Evolutionary conservation across 75 land plant genomes (phyloP).

Genomic region (Ceratopteris richardii): DNA sequence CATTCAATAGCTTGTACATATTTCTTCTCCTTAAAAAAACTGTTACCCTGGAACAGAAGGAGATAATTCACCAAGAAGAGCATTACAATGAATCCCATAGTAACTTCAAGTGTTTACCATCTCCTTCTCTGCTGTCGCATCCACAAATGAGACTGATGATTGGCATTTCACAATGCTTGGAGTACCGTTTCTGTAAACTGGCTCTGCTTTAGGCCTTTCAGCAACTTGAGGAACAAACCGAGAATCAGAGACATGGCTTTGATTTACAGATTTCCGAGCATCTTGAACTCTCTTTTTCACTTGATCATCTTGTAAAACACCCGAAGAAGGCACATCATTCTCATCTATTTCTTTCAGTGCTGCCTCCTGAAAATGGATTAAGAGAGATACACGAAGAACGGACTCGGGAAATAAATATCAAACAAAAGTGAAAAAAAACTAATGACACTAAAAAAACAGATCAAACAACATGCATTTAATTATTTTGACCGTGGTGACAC

Average conservation of each 20-base stretch:
- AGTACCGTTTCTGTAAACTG: constrained; percentile 7
- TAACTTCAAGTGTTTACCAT: constrained; percentile 37
- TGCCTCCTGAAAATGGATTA: constrained; percentile 41
- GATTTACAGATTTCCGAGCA: background rate
- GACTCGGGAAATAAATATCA: no score
- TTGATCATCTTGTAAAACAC: background rate
- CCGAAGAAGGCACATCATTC: background rate
- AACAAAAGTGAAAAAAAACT: no score
- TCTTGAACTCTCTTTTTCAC: background rate
- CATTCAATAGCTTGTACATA: constrained; percentile 87
- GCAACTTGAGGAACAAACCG: no score
- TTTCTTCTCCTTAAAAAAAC: constrained; percentile 87
- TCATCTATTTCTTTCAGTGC: constrained; percentile 27
- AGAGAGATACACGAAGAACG: no score
- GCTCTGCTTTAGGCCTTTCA: background rate
- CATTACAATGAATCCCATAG: background rate
- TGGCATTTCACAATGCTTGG: constrained; percentile 5
- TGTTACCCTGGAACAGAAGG: constrained; percentile 65
- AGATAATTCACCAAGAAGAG: no score
- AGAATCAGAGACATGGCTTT: no score
- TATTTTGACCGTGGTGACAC: no score
- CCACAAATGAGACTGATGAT: constrained; percentile 38
- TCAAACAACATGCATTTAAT: no score
- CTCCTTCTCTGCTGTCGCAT: constrained; percentile 89
- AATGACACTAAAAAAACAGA: no score